Base-by-base conservation (phyloP, 2,329 filamentous ascomycete genomes). In the Fusarium devonianum region DNA sequence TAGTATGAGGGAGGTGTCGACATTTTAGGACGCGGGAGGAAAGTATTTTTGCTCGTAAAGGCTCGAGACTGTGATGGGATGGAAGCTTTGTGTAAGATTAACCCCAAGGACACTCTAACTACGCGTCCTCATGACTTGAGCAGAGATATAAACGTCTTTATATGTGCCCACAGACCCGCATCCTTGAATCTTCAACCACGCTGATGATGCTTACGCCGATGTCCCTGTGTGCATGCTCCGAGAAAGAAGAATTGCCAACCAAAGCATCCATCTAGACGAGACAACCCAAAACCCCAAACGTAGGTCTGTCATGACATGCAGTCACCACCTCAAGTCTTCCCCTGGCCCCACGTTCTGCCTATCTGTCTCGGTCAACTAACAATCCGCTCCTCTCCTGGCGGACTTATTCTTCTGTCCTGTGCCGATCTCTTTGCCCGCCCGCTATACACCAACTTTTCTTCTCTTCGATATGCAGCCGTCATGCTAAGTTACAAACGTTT, bases 401-500 rank as follows among this genome's bases (percentile, higher is more conserved):
- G 30, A 36, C 23, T 33, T 26, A 11, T 21, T 30, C 32, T 35
- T 14, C 37, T 23, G 32, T n/a, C 22, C 48, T 29, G 11, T 51
- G 13, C 36, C 7, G 34, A 14, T 32, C 39, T 47, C 33, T 40
- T 8, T 28, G 18, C 30, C 34, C 30, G 22, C 55, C 39, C 49
- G 38, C 35, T 58, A 43, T 48, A 56, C 52, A 52, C 42, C 51
- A 11, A 37, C 46, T 45, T 43, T 29, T 28, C 23, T 16, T 39
- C 28, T 43, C 35, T n/a, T n/a, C n/a, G n/a, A n/a, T 33, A 36
- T 21, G 38, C 29, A 30, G 44, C 56, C 41, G 39, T 58, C 49
- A 46, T 53, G 53, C 49, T 56, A 60, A 45, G 64, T 65, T 65
- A 64, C 60, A 59, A 65, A 61, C 41, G 35, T 52, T 51, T 37